A percentile compares a stretch with the other conserved stretches of the same genome.
Evolutionary conservation across 441 rosid genomes (phyloP).

Genomic region (Pelargonium myrrhifolium): DNA sequence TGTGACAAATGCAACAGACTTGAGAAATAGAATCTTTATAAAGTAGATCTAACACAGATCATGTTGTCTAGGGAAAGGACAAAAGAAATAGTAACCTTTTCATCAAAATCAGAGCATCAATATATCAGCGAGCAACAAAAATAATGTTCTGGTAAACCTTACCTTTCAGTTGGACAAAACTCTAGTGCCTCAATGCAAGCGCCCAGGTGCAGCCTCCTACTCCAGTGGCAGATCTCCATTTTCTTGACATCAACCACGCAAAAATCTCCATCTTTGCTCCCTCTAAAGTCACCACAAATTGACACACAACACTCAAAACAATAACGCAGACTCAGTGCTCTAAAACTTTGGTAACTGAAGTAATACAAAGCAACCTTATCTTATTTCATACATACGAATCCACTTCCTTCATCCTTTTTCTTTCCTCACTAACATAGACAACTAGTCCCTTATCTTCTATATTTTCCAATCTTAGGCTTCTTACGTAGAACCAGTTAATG

Average conservation of each 20-base stretch:
- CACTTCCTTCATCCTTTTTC: no score
- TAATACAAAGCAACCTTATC: neutral
- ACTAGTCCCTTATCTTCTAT: neutral
- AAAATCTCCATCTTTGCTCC: conserved; percentile 86
- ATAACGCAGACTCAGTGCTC: neutral
- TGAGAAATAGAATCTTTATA: neutral
- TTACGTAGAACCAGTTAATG: neutral
- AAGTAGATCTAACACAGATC: neutral
- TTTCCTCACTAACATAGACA: no score
- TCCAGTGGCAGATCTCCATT: conserved; percentile 83
- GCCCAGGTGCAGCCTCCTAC: conserved; percentile 83
- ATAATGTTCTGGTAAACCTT: conserved; percentile 11
- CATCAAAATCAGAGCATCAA: neutral
- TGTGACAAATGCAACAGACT: neutral
- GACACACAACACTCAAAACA: neutral
- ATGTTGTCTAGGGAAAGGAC: neutral
- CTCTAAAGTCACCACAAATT: conserved; percentile 36
- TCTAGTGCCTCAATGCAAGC: conserved; percentile 58
- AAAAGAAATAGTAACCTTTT: neutral
- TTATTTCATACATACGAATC: no score
- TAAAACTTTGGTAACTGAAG: neutral
- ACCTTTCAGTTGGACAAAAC: conserved; percentile 86
- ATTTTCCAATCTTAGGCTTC: neutral
- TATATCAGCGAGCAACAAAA: conserved; percentile 1
- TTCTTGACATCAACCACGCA: conserved; percentile 76